phyloP scores from a whole-genome alignment of 768 basidiomycete species.

The Leccinum variicolor region DNA sequence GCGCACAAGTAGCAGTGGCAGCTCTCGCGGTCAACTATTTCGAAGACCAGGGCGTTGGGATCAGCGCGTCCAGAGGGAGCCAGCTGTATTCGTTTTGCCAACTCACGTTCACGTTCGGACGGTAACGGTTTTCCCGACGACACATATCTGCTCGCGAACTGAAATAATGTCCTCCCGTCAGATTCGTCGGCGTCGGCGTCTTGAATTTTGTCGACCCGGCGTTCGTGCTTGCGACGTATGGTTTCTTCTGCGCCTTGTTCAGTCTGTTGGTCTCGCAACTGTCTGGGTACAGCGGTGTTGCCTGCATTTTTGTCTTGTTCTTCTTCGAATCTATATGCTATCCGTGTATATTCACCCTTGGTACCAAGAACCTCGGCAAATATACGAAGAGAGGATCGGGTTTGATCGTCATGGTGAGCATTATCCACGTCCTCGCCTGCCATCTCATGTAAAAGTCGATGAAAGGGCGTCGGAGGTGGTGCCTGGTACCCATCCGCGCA shows the following conservation, averaged over 20 bases:
- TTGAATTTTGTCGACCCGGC: slow-evolving; percentile 66
- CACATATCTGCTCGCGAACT: not conserved
- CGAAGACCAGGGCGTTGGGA: slow-evolving; percentile 56
- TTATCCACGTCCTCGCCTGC: not conserved
- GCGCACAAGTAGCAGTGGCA: slow-evolving; percentile 66
- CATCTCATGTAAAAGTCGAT: not conserved
- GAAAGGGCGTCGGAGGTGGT: slow-evolving; percentile 56
- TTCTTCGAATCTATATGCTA: slow-evolving; percentile 79
- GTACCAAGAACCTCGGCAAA: slow-evolving; percentile 59
- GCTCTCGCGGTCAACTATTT: slow-evolving; percentile 70
- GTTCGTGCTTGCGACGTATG: slow-evolving; percentile 54
- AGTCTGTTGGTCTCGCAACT: slow-evolving; percentile 48
- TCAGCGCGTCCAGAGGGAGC: slow-evolving; percentile 50
- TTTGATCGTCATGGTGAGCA: slow-evolving; percentile 55
- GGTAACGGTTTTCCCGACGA: slow-evolving; percentile 32
- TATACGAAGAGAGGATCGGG: slow-evolving; percentile 62
- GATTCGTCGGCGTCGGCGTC: slow-evolving; percentile 59
- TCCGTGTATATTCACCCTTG: slow-evolving; percentile 65
- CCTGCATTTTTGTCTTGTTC: slow-evolving; percentile 61
- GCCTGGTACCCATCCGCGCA: slow-evolving; percentile 70
- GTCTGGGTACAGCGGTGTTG: slow-evolving; percentile 52
- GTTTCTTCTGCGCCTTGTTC: slow-evolving; percentile 49
- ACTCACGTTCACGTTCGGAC: slow-evolving; percentile 61
- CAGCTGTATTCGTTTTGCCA: slow-evolving; percentile 70
- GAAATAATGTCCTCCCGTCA: slow-evolving; percentile 12